A percentile compares a stretch with the other conserved stretches of the same genome.
These are phyloP conservation scores for Fusarium staphyleae DNA, from an alignment of 2,329 filamentous ascomycete species.

Conservation along the genomic window DNA sequence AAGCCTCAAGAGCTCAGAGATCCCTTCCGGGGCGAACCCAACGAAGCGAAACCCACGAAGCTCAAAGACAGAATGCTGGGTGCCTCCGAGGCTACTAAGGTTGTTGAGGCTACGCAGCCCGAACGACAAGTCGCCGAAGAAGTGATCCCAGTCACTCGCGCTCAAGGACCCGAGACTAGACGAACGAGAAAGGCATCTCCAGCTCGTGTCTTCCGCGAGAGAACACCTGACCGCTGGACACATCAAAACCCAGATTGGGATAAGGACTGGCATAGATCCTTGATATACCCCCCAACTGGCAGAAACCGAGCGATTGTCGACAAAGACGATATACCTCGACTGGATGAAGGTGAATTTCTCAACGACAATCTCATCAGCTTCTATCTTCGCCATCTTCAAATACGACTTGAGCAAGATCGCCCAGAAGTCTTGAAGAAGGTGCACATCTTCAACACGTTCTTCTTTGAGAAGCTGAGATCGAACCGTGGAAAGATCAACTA, in stretches of 20 bases:
- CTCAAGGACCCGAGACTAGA: slow-evolving; percentile 31
- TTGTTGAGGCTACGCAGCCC: slow-evolving; percentile 1
- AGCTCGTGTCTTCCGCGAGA: slow-evolving; percentile 9
- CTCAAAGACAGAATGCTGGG: slow-evolving; percentile 41
- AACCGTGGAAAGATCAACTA: slow-evolving; percentile 75
- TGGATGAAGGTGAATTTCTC: slow-evolving; percentile 85
- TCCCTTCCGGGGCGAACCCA: slow-evolving; percentile 17
- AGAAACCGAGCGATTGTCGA: slow-evolving; percentile 71
- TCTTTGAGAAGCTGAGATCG: slow-evolving; percentile 79
- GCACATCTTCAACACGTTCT: slow-evolving; percentile 93
- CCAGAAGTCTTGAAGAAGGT: slow-evolving; percentile 68
- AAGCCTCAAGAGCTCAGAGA: slow-evolving; percentile 2
- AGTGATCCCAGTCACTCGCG: slow-evolving; percentile 10
- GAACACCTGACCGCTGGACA: slow-evolving; percentile 55
- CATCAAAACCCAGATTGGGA: slow-evolving; percentile 58
- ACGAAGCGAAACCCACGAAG: slow-evolving; percentile 19
- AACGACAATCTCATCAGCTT: slow-evolving; percentile 95
- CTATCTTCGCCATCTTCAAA: slow-evolving; percentile 78
- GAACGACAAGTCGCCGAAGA: neutral
- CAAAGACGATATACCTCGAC: slow-evolving; percentile 73
- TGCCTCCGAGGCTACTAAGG: neutral
- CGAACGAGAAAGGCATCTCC: slow-evolving; percentile 38
- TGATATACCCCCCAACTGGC: slow-evolving; percentile 67
- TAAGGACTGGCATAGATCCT: slow-evolving; percentile 61
- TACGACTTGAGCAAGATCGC: slow-evolving; percentile 60